Base-by-base conservation (phyloP, 768 basidiomycete species). In the Naganishia antarctica region DNA sequence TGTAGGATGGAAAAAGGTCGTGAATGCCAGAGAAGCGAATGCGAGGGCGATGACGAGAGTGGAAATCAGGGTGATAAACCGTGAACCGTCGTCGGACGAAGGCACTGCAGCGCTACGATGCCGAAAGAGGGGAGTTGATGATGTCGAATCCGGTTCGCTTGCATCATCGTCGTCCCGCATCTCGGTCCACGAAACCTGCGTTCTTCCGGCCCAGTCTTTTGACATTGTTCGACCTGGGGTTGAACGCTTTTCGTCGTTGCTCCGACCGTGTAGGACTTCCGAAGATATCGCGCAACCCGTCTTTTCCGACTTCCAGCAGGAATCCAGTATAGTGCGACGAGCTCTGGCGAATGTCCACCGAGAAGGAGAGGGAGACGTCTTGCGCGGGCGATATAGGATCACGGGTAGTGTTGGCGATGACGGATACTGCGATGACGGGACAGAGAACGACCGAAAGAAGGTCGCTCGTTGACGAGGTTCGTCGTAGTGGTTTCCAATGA, bases 1-100 rank as follows among this genome's bases (percentile, higher is more conserved):
- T 9, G 53, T 57, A 4, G 53, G 53, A 21, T 57, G 53, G 37
- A 57, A 57, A 29, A 57, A 57, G 8, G 53, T 57, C 28, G 53
- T 57, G 21, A 57, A 57, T 12, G 53, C 53, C 37, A 57, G 26
- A 12, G 53, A 18, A 26, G 53, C 53, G 18, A 57, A 37, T 0
- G 53, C 53, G 12, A 57, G 53, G 11, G 53, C 53, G 37, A 57
- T 57, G 16, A 57, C 53, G 8, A 57, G 12, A 41, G 53, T 57
- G 28, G 53, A 57, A 16, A 40, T 57, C 53, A 57, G 13, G n/a
- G 53, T 57, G 37, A 57, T 41, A 13, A 7, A 37, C n/a, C 53
- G 23, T 13, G 53, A 34, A 6, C 37, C 37, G 31, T 57, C n/a
- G 32, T 23, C 18, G 21, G 18, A 6, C 43, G 43, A 44, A 21